Base-by-base conservation (phyloP, 1,284 basidiomycete species). In the Moniliella sp. region DNA sequence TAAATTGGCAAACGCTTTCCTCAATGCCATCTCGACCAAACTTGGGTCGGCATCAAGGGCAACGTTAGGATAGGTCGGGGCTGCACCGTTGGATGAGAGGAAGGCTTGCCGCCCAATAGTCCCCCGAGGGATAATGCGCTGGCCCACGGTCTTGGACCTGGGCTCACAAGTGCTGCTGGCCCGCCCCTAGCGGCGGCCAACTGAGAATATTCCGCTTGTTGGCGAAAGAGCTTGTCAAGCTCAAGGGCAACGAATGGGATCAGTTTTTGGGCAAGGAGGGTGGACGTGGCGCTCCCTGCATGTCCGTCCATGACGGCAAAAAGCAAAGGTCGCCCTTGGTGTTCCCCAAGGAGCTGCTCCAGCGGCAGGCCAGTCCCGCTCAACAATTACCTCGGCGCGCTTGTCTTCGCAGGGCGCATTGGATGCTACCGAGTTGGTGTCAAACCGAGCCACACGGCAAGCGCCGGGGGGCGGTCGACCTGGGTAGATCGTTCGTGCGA, bases 231-330 rank as follows among this genome's bases (percentile, higher is more conserved):
- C 13, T 60, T 61, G 26, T 65, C 62, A 15, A 97, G 70, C 50
- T 88, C 76, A 30, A 82, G 66, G 0, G 75, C 73, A 30, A 93
- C 74, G 8, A 79, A 77, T 18, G 80, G 79, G 40, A 94, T 79
- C 37, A 97, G 71, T 37, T 78, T 71, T 32, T 76, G 75, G 2
- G 78, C 75, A 18, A 99, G 73, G 17, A 93, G 67, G 35, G 73
- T 70, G 3, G 80, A 83, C 1, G 91, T 97, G 35, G 81, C 70
- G 43, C 54, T 68, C 1, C 83, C 91, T 1, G 73, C 69, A 57
- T 97, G 91, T 1, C 91, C 91, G 54, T 97, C 91, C 71, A 86
- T 76, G 17, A 91, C 75, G 1, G 78, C 67, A 48, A 81, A 83
- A 88, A 77, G 31, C 80, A 65, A 7, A 31, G 26, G 23, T 35